Conservation (phyloP, 2,329 filamentous ascomycete genomes). For the Metarhizium sp. region DNA sequence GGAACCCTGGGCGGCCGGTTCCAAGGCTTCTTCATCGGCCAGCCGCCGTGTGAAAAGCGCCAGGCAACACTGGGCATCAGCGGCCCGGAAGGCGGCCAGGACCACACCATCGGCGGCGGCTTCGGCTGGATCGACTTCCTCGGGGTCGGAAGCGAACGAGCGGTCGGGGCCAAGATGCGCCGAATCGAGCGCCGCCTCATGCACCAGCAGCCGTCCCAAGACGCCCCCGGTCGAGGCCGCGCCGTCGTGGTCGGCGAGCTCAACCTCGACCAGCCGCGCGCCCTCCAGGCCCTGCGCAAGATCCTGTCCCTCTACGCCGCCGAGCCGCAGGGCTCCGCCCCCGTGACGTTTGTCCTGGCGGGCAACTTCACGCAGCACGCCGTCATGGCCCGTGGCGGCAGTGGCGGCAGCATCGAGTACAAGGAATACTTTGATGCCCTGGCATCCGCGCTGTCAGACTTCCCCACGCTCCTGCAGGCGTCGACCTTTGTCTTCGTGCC, state of each 20-base stretch:
- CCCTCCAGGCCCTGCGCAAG: slow-evolving; percentile 70
- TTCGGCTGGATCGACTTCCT: slow-evolving; percentile 98
- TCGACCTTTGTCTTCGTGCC: slow-evolving; percentile 89
- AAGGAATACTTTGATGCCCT: slow-evolving; percentile 93
- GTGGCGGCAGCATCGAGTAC: slow-evolving; percentile 83
- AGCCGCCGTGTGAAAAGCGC: slow-evolving; percentile 82
- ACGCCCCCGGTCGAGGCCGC: slow-evolving; percentile 34
- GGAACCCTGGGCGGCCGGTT: slow-evolving; percentile 90
- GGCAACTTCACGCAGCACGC: slow-evolving; percentile 71
- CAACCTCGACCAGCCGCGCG: slow-evolving; percentile 75
- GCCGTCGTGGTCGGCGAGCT: slow-evolving; percentile 78
- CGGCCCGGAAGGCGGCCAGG: slow-evolving; percentile 43
- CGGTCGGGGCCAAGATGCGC: slow-evolving; percentile 74
- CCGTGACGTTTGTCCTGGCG: slow-evolving; percentile 71
- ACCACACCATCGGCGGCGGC: slow-evolving; percentile 61
- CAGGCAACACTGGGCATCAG: slow-evolving; percentile 67
- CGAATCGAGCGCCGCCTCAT: slow-evolving; percentile 64
- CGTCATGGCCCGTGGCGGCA: slow-evolving; percentile 58
- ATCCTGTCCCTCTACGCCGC: slow-evolving; percentile 66
- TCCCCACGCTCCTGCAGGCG: slow-evolving; percentile 65
- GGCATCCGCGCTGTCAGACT: slow-evolving; percentile 74
- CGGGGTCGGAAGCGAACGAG: slow-evolving; percentile 81
- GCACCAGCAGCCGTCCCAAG: slow-evolving; percentile 24
- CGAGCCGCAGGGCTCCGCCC: slow-evolving; percentile 53
- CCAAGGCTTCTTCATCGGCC: slow-evolving; percentile 80